These are phyloP conservation scores for Talaromyces proteolyticus DNA, from an alignment of 495 filamentous ascomycete species.

Conservation along the genomic window DNA sequence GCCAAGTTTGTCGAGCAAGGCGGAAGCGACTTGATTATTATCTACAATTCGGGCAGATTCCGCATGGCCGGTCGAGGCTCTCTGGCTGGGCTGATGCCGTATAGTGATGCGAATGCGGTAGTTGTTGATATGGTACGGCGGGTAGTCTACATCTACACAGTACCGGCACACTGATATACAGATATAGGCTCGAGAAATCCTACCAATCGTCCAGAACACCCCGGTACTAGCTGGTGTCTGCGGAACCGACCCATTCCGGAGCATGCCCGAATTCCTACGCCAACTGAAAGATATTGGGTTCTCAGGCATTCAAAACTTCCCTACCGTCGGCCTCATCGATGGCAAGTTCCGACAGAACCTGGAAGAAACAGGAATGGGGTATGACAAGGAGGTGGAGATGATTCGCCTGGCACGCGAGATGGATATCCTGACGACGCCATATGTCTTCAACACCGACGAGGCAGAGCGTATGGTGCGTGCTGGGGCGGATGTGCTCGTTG, in stretches of 20 bases:
- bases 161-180: too few relatives aligned
- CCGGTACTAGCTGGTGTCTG: constrained; percentile 64
- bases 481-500: constrained; percentile 62
- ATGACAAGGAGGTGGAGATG: constrained; percentile 58
- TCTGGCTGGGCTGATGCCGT: constrained; percentile 66
- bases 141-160: too few relatives aligned
- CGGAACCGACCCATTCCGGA: constrained; percentile 59
- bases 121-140: constrained; percentile 60
- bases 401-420: constrained; percentile 46
- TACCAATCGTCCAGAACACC: constrained; percentile 52
- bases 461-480: constrained; percentile 53
- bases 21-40: constrained; percentile 61
- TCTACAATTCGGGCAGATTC: constrained; percentile 70
- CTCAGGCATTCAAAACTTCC: constrained; percentile 67
- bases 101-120: constrained; percentile 64
- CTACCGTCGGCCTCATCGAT: constrained; percentile 66
- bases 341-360: constrained; percentile 58
- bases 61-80: constrained; percentile 68
- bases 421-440: constrained; percentile 61
- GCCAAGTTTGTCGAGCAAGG: constrained; percentile 65
- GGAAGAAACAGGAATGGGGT: constrained; percentile 69
- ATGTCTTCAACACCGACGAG: constrained; percentile 58
- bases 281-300: constrained; percentile 56
- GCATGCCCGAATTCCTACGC: constrained; percentile 48
- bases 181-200: constrained; percentile 48